Base-by-base conservation (phyloP, 2,329 filamentous ascomycete species). In the Cladophialophora psammophila region DNA sequence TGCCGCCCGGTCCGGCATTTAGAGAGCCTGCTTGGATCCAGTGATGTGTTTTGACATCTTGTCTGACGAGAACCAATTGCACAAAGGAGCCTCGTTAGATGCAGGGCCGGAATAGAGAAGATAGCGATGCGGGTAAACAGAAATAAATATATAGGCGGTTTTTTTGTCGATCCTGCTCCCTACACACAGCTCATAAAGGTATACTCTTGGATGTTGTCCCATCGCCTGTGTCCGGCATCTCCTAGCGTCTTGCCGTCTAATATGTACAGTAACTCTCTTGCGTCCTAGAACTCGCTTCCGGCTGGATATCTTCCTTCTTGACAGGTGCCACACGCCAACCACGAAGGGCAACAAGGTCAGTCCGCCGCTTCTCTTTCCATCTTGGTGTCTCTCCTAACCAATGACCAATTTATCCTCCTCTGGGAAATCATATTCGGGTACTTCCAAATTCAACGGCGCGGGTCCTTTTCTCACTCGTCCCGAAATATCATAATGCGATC, bases 401-500 rank as follows among this genome's bases (percentile, higher is more conserved):
- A 99, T 96, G 75, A 98, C 82, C 74, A 99, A 86, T 83, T 89
- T 90, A 79, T 87, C 89, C 12, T 97, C 95, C 80, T 94, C 91
- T 71, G 92, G 89, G 88, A 99, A 98, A 77, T 92, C 92, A 86
- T 97, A 97, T 77, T 83, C 80, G 73, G 94, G 95, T 74, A 98
- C 89, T 86, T 98, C 95, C 79, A 99, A 89, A 87, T 99, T 99
- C 78, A 99, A 88, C 73, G 95, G 95, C 70, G 95, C 95, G 72
- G 95, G 95, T 74, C 95, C 95, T 88, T 92, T 97, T 86, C 95
- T 90, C 88, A 97, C 92, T 83, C 95, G 93, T 81, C 95, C 95
- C 72, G 94, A 98, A 82, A 99, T 98, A 81, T 99, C 95, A 89
- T 99, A 99, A 87, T 99, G 95, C 75, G 94, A 97, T 82, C 95